Evolutionary conservation across 164 flowering plant species (phyloP).

Genomic region (Aristolochia fimbriata): DNA sequence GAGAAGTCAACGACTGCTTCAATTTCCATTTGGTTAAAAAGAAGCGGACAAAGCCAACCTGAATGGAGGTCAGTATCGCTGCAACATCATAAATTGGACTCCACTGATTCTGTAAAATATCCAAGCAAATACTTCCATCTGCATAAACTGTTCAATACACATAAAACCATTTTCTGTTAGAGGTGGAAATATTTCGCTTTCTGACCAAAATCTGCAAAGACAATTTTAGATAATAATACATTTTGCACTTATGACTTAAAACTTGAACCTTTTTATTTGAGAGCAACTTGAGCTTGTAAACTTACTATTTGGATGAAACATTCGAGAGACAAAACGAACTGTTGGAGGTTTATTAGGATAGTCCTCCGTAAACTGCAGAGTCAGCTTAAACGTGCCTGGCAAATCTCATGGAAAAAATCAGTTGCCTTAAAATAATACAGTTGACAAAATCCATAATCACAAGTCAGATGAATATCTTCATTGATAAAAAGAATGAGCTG

Average conservation of each 20-base stretch:
- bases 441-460: too few species aligned
- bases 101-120: constrained; percentile 33
- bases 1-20: not conserved
- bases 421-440: not conserved
- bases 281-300: constrained; percentile 6
- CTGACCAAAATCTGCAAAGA: not conserved
- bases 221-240: not conserved
- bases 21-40: not conserved
- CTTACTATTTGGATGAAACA: constrained; percentile 37
- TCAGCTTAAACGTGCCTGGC: constrained; percentile 29
- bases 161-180: constrained; percentile 6
- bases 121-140: constrained; percentile 34
- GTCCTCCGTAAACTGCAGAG: constrained; percentile 28
- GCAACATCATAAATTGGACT: constrained; percentile 34
- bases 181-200: not conserved
- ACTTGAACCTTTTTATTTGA: too few species aligned
- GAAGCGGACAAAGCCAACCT: constrained; percentile 10
- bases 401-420: constrained; percentile 2
- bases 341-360: constrained; percentile 33
- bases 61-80: constrained; percentile 27
- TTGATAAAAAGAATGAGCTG: too few species aligned
- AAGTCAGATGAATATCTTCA: too few species aligned
- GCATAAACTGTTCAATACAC: constrained; percentile 23
- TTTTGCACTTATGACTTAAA: not conserved
- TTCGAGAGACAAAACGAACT: constrained; percentile 27